Base-by-base conservation (phyloP, 805 yeast genomes). In the Starmera caribaea region DNA sequence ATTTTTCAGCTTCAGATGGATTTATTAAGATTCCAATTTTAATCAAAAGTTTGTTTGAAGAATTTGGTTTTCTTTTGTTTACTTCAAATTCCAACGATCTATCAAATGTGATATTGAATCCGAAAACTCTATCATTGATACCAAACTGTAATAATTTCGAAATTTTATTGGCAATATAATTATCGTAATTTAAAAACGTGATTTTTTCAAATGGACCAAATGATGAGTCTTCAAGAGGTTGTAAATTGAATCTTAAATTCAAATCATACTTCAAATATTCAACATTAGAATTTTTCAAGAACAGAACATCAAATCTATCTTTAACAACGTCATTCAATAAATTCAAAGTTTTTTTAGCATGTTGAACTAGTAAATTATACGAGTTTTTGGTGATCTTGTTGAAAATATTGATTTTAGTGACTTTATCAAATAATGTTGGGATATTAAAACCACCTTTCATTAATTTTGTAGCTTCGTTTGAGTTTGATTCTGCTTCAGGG, bases 271-370 rank as follows among this genome's bases (percentile, higher is more conserved):
- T 78, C 52, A 87, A 53, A 46, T 72, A 56, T 41, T 69, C 69
- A 47, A 68, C 53, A 36, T 68, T 68, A 27, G 79, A 66, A 44
- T 76, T 77, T 37, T 73, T 74, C 50, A 92, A 66, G 50, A 90
- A 84, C 10, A 89, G 74, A 16, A 78, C 70, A 44, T 79, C 82
- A 57, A 90, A 90, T 54, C 95, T 75, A 59, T 90, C 97, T 40
- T 72, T 76, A 5, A 84, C 81, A 28, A 79, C 81, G 55, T 90
- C 96, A 50, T 80, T 79, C 42, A 90, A 69, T 50, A 85, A 66
- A 5, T 57, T 63, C 43, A 82, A 65, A 0, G 97, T 81, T 49
- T 79, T 76, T 29, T 54, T 59, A 1, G 97, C 95, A 48, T 76
- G 78, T 44, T 70, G 72, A 41, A 73, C 74, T 43, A 90, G 65